phyloP scores from a whole-genome alignment of 805 yeast genomes.

The Sugiyamaella valdiviana region DNA sequence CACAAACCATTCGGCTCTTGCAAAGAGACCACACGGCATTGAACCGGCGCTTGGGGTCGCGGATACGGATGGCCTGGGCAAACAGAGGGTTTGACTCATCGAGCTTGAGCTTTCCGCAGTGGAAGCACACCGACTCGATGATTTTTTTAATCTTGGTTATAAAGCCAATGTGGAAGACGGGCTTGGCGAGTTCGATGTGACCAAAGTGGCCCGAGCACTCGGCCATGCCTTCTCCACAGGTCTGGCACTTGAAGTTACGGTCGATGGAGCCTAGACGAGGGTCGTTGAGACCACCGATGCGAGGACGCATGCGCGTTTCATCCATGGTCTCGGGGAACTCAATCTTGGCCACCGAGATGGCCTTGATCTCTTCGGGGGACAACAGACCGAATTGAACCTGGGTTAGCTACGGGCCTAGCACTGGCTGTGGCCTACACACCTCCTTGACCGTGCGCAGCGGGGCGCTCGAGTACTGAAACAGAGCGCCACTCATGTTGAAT shows the following conservation, averaged over 20 bases:
- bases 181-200: constrained; percentile 95
- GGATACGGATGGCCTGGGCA: constrained; percentile 81
- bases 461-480: constrained; percentile 93
- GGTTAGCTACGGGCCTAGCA: constrained; percentile 17
- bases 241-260: constrained; percentile 95
- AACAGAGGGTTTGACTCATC: constrained; percentile 78
- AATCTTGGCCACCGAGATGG: constrained; percentile 94
- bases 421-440: constrained; percentile 45
- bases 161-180: constrained; percentile 94
- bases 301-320: constrained; percentile 87
- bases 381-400: constrained; percentile 92
- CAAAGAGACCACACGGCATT: constrained; percentile 94
- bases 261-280: constrained; percentile 97
- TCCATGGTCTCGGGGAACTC: constrained; percentile 99
- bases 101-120: constrained; percentile 88
- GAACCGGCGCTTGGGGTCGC: constrained; percentile 92
- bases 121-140: constrained; percentile 96
- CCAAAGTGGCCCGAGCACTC: constrained; percentile 99
- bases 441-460: constrained; percentile 96
- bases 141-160: constrained; percentile 89
- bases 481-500: constrained; percentile 35
- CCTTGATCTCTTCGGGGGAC: constrained; percentile 96
- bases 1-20: constrained; percentile 91
- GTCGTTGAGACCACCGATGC: constrained; percentile 95
- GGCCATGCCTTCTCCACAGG: constrained; percentile 98